These are phyloP conservation scores for Rhizopus stolonifer DNA, from an alignment of 371 early-diverging fungal species.

Conservation along the genomic window DNA sequence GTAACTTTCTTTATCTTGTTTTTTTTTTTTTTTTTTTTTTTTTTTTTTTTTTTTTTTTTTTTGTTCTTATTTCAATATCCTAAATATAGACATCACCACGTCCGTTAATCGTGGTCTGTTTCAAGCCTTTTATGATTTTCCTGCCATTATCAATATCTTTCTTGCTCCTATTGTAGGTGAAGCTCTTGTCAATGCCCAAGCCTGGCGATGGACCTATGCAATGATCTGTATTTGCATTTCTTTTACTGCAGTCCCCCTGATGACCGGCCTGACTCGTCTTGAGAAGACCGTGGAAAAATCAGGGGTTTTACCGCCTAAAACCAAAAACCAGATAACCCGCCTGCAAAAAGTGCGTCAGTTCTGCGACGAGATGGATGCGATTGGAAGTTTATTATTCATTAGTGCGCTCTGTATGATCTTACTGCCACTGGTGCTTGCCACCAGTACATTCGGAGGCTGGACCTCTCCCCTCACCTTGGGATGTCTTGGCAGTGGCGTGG, in stretches of 20 bases:
- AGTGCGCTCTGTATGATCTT: constrained; percentile 40
- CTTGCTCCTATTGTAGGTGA: constrained; percentile 33
- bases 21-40: not conserved
- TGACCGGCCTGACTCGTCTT: constrained; percentile 17
- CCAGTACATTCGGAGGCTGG: constrained; percentile 47
- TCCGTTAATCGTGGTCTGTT: constrained; percentile 37
- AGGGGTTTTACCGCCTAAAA: constrained; percentile 1
- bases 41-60: no score
- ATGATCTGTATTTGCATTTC: constrained; percentile 25
- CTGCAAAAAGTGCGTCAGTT: constrained; percentile 22
- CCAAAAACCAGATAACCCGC: not conserved
- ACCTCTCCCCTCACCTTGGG: constrained; percentile 20
- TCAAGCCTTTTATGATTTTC: constrained; percentile 35
- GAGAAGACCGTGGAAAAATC: constrained; percentile 20
- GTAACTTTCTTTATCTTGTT: constrained; percentile 24
- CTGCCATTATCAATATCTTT: constrained; percentile 31
- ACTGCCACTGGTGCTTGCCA: constrained; percentile 46
- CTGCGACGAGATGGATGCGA: constrained; percentile 40
- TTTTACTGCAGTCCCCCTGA: constrained; percentile 20
- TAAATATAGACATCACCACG: constrained; percentile 30
- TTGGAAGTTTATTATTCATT: constrained; percentile 45
- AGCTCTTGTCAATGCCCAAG: constrained; percentile 12
- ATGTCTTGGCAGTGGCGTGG: constrained; percentile 23
- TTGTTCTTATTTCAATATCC: no score
- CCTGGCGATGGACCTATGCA: constrained; percentile 33